Base-by-base conservation (phyloP, 805 yeast species). In the Sugiyamaella mastotermitis region DNA sequence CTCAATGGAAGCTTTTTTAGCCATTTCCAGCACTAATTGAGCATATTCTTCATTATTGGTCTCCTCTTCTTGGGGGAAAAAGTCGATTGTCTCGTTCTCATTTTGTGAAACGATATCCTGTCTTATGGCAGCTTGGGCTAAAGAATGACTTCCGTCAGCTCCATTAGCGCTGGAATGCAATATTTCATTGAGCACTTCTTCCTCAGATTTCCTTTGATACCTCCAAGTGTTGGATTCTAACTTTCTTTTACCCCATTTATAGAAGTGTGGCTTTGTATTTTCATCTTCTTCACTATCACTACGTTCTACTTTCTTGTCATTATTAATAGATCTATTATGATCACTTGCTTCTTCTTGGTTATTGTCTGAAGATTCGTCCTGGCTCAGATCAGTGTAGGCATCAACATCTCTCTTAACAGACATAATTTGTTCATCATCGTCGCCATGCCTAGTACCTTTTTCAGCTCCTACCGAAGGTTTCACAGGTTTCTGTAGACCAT, bases 401-500 rank as follows among this genome's bases (percentile, higher is more conserved):
- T 11, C 7, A 26, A 18, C 36, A 6, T 33, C 36, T 22, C 15
- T 23, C 28, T 14, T 19, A 31, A n/a, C 32, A 16, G 18, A 34
- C 22, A n/a, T 20, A 10, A 3, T 30, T 7, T 30, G 33, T 19
- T 31, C 28, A 1, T 37, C 18, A 23, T 34, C 21, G 5, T 13
- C 17, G 6, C 31, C 24, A 27, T 28, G 17, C 32, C 25, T 34
- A 20, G 19, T 25, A 4, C 17, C 30, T 3, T 18, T 33, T 21
- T 27, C 36, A 10, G 13, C 16, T 14, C 33, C 33, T 22, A n/a
- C n/a, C n/a, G n/a, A n/a, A n/a, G n/a, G n/a, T n/a, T n/a, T n/a
- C n/a, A n/a, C n/a, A n/a, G n/a, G 42, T 14, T 33, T 38, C 10
- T 28, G 27, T n/a, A 59, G 50, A 1, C 69, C 69, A 47, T 71